Evolutionary conservation across 148 eudicot species (phyloP), one percentile per base, ranked within the genome.

Genomic region (Salicornia ramosissima): DNA sequence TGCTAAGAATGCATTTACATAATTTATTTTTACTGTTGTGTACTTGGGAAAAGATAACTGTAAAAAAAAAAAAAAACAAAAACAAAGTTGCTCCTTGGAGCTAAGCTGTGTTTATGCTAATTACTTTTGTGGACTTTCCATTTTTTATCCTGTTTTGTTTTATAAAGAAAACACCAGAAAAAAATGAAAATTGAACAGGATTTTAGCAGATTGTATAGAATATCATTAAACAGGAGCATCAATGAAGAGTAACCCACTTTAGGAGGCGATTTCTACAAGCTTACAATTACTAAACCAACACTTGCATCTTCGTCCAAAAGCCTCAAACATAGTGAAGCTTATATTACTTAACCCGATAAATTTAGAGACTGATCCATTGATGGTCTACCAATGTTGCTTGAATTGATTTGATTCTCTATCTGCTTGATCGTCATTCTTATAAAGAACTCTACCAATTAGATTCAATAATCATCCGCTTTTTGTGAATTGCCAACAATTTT

Each of bases 1-100:
- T 50, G 24, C 18, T 69, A 60, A 58, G 53, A 33, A 31, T 42
- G 58, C 65, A 45, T 63, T 31, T 63, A 28, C 56, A 61, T 70
- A 70, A 40, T 46, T 70, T 75, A 50, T 26, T 51, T 52, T 21
- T 51, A 53, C 18, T 69, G 42, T 54, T 75, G 52, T 21, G 40
- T 63, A 63, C 40, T 25, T 47, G 46, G 34, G 18, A 45, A 49
- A 45, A 55, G 36, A 65, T 64, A 56, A 55, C 54, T 65, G 70
- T 73, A 46, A 42, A 65, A 55, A 55, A 18, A n/a, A n/a, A n/a
- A n/a, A n/a, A n/a, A n/a, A n/a, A n/a, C n/a, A n/a, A n/a, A n/a
- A n/a, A n/a, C n/a, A 13, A 59, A 59, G 33, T 30, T 59, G 42
- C 39, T 67, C 54, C 25, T 43, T 65, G 70, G 51, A 54, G 39